phyloP scores from a whole-genome alignment of 495 filamentous ascomycete genomes.

The Aspergillus campestris region DNA sequence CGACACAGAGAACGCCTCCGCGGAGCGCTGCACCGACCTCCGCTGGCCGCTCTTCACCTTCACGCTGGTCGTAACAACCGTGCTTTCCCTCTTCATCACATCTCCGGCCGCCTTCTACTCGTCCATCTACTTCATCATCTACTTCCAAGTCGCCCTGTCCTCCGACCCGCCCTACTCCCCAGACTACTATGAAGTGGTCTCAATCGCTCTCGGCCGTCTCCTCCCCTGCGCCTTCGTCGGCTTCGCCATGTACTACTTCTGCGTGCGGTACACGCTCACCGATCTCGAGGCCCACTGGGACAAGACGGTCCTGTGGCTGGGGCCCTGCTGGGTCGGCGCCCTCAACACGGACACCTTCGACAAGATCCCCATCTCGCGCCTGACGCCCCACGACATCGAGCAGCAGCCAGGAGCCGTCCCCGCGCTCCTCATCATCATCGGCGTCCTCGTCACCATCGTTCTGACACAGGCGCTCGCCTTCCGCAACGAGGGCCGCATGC shows the following conservation, averaged over 20 bases:
- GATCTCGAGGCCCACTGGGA: constrained; percentile 59
- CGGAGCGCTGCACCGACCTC: constrained; percentile 48
- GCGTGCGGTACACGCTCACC: constrained; percentile 37
- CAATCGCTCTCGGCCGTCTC: constrained; percentile 57
- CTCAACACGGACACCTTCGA: constrained; percentile 72
- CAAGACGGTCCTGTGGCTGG: constrained; percentile 68
- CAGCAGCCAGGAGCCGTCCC: constrained; percentile 67
- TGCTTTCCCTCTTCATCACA: constrained; percentile 59
- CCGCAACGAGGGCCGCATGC: constrained; percentile 56
- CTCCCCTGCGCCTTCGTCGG: constrained; percentile 64
- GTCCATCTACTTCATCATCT: constrained; percentile 56
- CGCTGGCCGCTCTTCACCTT: constrained; percentile 61
- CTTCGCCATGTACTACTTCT: constrained; percentile 61
- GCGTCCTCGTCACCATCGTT: constrained; percentile 43
- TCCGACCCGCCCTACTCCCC: constrained; percentile 55
- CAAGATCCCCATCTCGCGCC: constrained; percentile 62
- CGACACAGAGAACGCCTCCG: constrained; percentile 15
- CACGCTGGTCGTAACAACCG: constrained; percentile 51
- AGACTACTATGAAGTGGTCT: constrained; percentile 49
- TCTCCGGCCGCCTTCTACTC: constrained; percentile 58
- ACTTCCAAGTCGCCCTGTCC: constrained; percentile 66
- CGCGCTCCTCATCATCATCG: constrained; percentile 55
- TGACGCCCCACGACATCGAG: constrained; percentile 63
- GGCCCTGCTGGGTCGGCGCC: constrained; percentile 68
- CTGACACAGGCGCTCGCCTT: constrained; percentile 57